A percentile compares a stretch with the other conserved stretches of the same genome.
These are phyloP conservation scores for Globisporangium rhizosaccharum DNA, from an alignment of 352 stramenopile genomes.

Conservation along the genomic window DNA sequence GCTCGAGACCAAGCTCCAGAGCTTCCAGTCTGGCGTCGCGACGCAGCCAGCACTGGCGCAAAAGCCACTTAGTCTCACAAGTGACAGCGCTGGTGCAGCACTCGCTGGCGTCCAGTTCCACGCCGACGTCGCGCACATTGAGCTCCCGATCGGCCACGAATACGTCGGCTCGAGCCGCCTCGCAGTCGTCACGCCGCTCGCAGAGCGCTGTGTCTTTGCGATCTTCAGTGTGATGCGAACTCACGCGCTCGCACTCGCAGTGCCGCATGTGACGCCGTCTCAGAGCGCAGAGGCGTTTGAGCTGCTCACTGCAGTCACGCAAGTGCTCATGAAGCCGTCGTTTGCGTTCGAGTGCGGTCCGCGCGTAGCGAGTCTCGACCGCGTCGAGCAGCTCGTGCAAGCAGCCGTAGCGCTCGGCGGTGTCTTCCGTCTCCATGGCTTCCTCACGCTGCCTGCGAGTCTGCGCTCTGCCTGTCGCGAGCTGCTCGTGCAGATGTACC, in stretches of 20 bases:
- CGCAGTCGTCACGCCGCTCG: constrained; percentile 37
- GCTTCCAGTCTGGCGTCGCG: constrained; percentile 2
- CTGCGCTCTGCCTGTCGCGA: constrained; percentile 8
- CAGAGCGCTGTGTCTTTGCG: constrained; percentile 41
- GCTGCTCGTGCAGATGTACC: neutral
- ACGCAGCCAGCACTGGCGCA: neutral
- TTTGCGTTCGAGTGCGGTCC: constrained; percentile 4
- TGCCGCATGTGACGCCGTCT: constrained; percentile 15
- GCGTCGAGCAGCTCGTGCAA: constrained; percentile 1
- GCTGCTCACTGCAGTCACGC: constrained; percentile 17
- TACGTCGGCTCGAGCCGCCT: constrained; percentile 32
- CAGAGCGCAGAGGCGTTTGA: constrained; percentile 6
- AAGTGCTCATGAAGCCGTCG: constrained; percentile 23
- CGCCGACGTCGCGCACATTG: constrained; percentile 29
- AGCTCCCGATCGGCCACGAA: constrained; percentile 44
- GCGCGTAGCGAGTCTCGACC: constrained; percentile 1
- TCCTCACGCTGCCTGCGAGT: constrained; percentile 1
- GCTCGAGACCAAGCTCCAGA: constrained; percentile 3
- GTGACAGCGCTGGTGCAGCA: neutral
- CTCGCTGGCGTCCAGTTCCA: constrained; percentile 12
- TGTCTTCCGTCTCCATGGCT: neutral
- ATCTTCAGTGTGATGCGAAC: constrained; percentile 35
- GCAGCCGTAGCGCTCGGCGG: constrained; percentile 4
- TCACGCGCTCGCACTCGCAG: constrained; percentile 22
- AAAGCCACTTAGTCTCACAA: neutral